Conservation (phyloP, 2,329 filamentous ascomycete species). For the Epichloe hybrida region DNA sequence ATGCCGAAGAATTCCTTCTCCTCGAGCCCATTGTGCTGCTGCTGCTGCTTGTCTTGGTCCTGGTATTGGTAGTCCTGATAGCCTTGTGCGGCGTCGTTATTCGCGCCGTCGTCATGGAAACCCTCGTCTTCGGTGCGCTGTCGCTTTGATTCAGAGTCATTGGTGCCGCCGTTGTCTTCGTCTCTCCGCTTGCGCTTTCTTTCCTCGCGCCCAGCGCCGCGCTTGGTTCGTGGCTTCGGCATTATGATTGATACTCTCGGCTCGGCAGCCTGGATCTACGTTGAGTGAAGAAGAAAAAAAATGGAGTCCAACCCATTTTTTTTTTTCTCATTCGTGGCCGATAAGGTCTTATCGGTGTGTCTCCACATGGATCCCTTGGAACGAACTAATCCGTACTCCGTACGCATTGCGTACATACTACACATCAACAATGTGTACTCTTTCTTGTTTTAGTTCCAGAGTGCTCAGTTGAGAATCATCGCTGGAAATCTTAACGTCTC, state of each 20-base stretch:
- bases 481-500: background rate
- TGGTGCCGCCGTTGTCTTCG: constrained; percentile 5
- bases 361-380: too few relatives aligned
- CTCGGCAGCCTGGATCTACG: background rate
- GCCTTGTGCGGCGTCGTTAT: background rate
- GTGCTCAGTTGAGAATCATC: too few relatives aligned
- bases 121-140: constrained; percentile 11
- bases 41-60: constrained; percentile 12
- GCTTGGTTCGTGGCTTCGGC: constrained; percentile 31
- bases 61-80: constrained; percentile 9
- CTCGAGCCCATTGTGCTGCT: constrained; percentile 15
- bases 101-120: background rate
- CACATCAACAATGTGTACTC: background rate
- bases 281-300: background rate
- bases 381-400: too few relatives aligned
- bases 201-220: constrained; percentile 25
- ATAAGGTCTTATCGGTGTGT: background rate
- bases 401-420: too few relatives aligned
- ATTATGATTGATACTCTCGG: constrained; percentile 15
- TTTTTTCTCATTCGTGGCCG: background rate
- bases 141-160: constrained; percentile 13
- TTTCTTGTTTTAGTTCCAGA: too few relatives aligned
- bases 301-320: constrained; percentile 4
- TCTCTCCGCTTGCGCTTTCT: constrained; percentile 25
- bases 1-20: constrained; percentile 83